phyloP scores from a whole-genome alignment of 2,329 filamentous ascomycete species.

The Aspergillus puulaauensis region DNA sequence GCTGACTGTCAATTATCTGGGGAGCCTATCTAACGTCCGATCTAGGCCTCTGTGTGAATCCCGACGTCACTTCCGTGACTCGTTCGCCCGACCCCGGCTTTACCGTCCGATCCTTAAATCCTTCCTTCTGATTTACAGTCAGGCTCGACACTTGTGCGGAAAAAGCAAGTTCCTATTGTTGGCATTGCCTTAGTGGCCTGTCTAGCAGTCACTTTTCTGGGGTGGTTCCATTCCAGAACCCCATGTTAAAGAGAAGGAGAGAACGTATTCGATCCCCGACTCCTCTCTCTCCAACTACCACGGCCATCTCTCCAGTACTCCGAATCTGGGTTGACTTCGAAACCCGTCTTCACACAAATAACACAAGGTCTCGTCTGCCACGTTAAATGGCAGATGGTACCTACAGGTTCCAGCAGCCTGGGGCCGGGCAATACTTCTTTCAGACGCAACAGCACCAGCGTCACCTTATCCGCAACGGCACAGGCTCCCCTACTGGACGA shows the following conservation, averaged over 20 bases:
- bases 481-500: constrained; percentile 46
- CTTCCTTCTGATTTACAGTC: constrained; percentile 9
- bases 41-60: constrained; percentile 15
- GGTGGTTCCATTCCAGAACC: constrained; percentile 38
- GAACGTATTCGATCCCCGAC: constrained; percentile 41
- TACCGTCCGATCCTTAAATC: constrained; percentile 23
- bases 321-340: constrained; percentile 25
- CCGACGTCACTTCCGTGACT: constrained; percentile 25
- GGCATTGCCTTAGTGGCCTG: constrained; percentile 18
- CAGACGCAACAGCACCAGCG: constrained; percentile 44
- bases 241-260: constrained; percentile 53
- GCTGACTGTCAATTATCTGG: constrained; percentile 8
- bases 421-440: constrained; percentile 52
- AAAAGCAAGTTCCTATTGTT: constrained; percentile 14
- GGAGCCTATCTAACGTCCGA: constrained; percentile 13
- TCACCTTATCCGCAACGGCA: constrained; percentile 46
- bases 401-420: constrained; percentile 56
- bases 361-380: constrained; percentile 46
- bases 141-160: constrained; percentile 8
- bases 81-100: constrained; percentile 21
- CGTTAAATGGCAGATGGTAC: constrained; percentile 57
- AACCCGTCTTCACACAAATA: constrained; percentile 30
- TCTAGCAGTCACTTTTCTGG: constrained; percentile 20
- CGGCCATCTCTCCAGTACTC: constrained; percentile 22
- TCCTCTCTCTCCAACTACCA: constrained; percentile 27